phyloP scores from a whole-genome alignment of 345 rosid species.

The Kandelia obovata region DNA sequence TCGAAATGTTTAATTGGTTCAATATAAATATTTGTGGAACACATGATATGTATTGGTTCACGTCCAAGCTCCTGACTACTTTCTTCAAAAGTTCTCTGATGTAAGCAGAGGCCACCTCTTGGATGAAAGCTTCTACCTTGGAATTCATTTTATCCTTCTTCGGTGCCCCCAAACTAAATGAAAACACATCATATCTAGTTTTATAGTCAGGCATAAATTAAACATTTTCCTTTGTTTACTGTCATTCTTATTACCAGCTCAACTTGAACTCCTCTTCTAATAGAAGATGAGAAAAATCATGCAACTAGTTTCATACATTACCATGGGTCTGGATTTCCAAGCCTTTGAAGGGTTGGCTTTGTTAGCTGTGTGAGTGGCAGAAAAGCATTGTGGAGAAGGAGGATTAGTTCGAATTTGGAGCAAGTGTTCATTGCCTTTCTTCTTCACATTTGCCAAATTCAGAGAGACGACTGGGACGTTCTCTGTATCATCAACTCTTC shows the following conservation, averaged over 20 bases:
- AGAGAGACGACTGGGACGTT: conserved; percentile 21
- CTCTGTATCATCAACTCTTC: background rate
- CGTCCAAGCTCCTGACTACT: too few species aligned
- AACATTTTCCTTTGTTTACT: background rate
- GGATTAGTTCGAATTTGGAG: conserved; percentile 80
- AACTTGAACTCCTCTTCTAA: background rate
- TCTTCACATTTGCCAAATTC: too few species aligned
- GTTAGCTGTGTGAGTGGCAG: conserved; percentile 39
- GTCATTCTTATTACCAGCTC: background rate
- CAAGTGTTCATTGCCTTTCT: conserved; percentile 1
- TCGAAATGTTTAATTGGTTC: too few species aligned
- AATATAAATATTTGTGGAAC: too few species aligned
- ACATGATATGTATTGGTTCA: too few species aligned
- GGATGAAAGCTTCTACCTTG: too few species aligned
- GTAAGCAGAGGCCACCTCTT: too few species aligned
- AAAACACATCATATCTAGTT: too few species aligned
- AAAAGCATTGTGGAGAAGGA: conserved; percentile 97
- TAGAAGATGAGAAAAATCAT: background rate
- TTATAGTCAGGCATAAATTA: too few species aligned
- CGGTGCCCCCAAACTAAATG: too few species aligned
- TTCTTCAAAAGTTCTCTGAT: too few species aligned
- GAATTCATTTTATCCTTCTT: too few species aligned
- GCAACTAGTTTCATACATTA: conserved; percentile 28
- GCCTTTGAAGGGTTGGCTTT: conserved; percentile 43
- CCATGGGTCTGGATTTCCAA: conserved; percentile 56